Evolutionary conservation across 345 rosid genomes (phyloP), one percentile per base, ranked within the genome.

Genomic region (Eucalyptus lansdowneana): DNA sequence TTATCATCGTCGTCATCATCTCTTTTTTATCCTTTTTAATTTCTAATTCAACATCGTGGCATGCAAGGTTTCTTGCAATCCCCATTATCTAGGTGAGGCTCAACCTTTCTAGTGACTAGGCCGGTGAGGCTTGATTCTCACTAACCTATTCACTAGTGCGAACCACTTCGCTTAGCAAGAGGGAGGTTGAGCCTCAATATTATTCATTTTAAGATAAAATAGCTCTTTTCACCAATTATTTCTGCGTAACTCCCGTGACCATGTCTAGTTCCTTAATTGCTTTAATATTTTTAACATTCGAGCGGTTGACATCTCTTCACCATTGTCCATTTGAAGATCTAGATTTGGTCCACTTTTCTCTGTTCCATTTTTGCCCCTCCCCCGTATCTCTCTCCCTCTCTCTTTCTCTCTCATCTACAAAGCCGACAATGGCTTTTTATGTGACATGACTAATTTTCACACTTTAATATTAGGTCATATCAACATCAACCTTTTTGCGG

Each of bases 81-180:
- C 9, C 0, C 0, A 0, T 7, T 19, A 53, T 0, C 1, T 1
- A 0, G 10, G 56, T 8, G 58, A 53, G 58, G 58, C 24, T 53
- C 10, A 1, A 3, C 58, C 11, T 53, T 8, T 19, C 58, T 53
- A 53, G 0, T 0, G 5, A 53, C 5, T 8, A 53, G 24, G 58
- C 5, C 0, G 2, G 5, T 0, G 24, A 53, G 24, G 24, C 58
- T 53, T 53, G 58, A 19, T 0, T 53, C 24, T 53, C 24, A 53
- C 58, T 53, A 53, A 53, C 24, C 2, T 19, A 1, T 53, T 53
- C 24, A 53, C 58, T 53, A 53, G 24, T 8, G 58, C 0, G 2
- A 0, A 53, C 1, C 1, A 19, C 58, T 53, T 53, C 10, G 58
- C 24, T 19, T 53, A 53, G 24, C 11, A 53, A 19, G 0, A 53